Base-by-base conservation (phyloP, 2,329 filamentous ascomycete species). In the Exophiala oligosperma region DNA sequence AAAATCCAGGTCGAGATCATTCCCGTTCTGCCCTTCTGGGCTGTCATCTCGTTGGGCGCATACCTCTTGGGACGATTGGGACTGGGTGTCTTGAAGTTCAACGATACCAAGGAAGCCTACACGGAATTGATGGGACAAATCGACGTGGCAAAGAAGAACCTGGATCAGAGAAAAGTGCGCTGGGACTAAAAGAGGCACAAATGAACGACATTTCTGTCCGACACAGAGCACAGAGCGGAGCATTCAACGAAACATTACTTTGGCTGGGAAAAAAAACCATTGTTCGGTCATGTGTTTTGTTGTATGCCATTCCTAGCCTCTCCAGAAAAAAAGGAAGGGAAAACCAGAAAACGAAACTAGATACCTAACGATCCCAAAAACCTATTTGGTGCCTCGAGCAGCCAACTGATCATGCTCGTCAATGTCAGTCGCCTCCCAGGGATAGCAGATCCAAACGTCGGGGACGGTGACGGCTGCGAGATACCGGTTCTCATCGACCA, bases 361-460 rank as follows among this genome's bases (percentile, higher is more conserved):
- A 6, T 35, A 35, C 2, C 6, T 24, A 40, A 23, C 6, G 24
- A 38, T 32, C 38, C 52, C 17, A 17, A 17, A 32, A 41, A 32
- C 41, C 54, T 52, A 66, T 17, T 58, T 54, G 43, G 47, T 48
- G 51, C 72, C 70, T 59, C 71, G 4, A 4, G 77, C 77, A 17
- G 91, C 89, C 57, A 87, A 73, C 60, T 78, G 76, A 76, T 97
- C 93, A 73, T 97, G 93, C 81, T 92, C 90, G 28, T 96, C 91
- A 71, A 97, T 97, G 72, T 97, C 90, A 35, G 81, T 84, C 56
- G 94, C 94, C 79, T 97, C 94, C 94, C 94, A 99, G 14, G 94
- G 94, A 77, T 99, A 99, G 82, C 91, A 95, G 73, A 97, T 97
- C 94, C 94, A 99, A 65, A 92, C 88, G 76, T 99, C 93, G n/a